Evolutionary conservation across 2,329 filamentous ascomycete species (phyloP), one percentile per base, ranked within the genome.

Genomic region (Knoxdaviesia proteae): DNA sequence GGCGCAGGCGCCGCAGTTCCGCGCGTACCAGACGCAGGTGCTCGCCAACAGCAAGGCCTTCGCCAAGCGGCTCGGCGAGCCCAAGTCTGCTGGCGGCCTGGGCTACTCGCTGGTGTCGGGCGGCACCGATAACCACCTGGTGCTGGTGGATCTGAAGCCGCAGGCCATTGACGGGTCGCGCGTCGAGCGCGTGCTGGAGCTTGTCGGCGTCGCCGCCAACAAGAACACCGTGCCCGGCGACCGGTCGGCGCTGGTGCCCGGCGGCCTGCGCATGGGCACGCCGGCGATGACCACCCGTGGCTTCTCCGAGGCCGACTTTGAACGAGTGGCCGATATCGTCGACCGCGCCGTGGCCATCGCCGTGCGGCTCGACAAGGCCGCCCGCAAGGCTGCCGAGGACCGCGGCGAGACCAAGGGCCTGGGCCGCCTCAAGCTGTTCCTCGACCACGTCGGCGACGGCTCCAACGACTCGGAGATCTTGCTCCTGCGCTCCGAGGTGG

Each of bases 221-320:
- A 98, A 98, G 72, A 98, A 98, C 66, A 94, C 90, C 6, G 88
- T 94, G 0, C 90, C 90, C 1, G 90, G 88, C 38, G 90, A 98
- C 63, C 84, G 80, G 57, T 94, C 86, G 1, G 90, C 90, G 1
- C 73, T 98, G 55, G 84, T 88, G 49, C 90, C 90, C 9, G 88
- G 88, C 50, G 90, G 90, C 49, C 70, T 98, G 49, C 80, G 90
- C 50, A 87, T 98, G 63, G 90, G 90, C 44, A 90, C 88, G 0
- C 90, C 90, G 0, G 90, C 90, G 51, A 98, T 98, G 90, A 96
- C 90, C 29, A 94, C 84, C 11, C 77, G 90, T 47, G 90, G 88
- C n/a, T 88, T 98, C 59, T 73, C 71, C 51, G 78, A 87, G 53
- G 76, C 80, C 44, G 90, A 98, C 61, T 98, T 96, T 61, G 74